Evolutionary conservation across 169 alveolate species (phyloP).

Genomic region (Cryptosporidium tyzzeri): DNA sequence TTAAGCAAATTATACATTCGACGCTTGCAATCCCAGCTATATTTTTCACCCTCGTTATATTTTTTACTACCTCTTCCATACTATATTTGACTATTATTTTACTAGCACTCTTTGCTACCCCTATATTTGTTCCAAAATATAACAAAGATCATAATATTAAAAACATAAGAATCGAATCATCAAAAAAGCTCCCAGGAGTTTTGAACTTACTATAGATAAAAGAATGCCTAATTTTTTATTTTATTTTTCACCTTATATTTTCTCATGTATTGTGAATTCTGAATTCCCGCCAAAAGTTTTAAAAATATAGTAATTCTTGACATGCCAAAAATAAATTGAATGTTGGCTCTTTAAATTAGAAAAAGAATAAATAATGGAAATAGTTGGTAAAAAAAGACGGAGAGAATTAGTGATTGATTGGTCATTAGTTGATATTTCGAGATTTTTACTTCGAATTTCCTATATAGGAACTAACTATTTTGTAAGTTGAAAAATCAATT

Average conservation of each 20-base stretch:
- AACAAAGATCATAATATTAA: not conserved
- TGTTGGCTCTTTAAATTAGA: not conserved
- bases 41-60: constrained; percentile 22
- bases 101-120: not conserved
- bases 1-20: constrained; percentile 24
- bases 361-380: not conserved
- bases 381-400: constrained; percentile 2
- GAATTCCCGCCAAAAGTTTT: constrained; percentile 2
- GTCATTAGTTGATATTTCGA: constrained; percentile 42
- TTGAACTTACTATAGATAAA: not conserved
- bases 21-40: constrained; percentile 36
- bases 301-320: not conserved
- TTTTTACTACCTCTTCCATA: constrained; percentile 44
- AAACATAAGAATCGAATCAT: not conserved
- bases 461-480: constrained; percentile 74
- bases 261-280: not conserved
- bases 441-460: constrained; percentile 62
- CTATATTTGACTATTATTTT: constrained; percentile 29
- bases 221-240: not conserved
- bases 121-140: constrained; percentile 12
- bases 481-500: constrained; percentile 45
- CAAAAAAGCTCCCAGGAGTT: not conserved
- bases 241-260: not conserved
- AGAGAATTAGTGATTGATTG: constrained; percentile 54
- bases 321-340: not conserved